Evolutionary conservation across 2,329 filamentous ascomycete species (phyloP), one percentile per base, ranked within the genome.

Genomic region (Colletotrichum kahawae): DNA sequence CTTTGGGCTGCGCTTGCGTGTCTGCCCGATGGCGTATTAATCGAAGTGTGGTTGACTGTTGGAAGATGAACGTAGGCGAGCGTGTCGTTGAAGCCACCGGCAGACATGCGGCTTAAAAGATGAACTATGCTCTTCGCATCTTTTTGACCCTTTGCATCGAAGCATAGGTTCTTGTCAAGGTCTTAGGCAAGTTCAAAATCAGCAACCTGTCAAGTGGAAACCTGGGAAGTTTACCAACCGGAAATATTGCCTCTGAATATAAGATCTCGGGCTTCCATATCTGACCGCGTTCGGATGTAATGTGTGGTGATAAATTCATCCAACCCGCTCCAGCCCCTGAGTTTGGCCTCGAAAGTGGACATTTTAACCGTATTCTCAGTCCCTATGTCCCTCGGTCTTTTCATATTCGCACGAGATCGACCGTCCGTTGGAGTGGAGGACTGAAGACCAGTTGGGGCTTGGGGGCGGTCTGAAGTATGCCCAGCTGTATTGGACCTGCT

Each of bases 1-100:
- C 43, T 51, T 21, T 51, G n/a, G 21, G n/a, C 43, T 51, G n/a
- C n/a, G 43, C 6, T 51, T 5, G 43, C n/a, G n/a, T 51, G 4
- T 24, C n/a, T 12, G 1, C 43, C n/a, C 1, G n/a, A 21, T 0
- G 43, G 0, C 3, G n/a, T 21, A 21, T 51, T 21, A 0, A 7
- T 13, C 6, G n/a, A 51, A n/a, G 1, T 24, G 10, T 51, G 43
- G 13, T 0, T 51, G n/a, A 51, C 43, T 2, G 43, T 51, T 21
- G 43, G 43, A 5, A 51, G 43, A 51, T 51, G 43, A 51, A 51
- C 43, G 43, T 51, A 51, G 43, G 43, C 43, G 6, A 51, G n/a
- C 7, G 43, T 51, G 10, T 51, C 43, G n/a, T 51, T 21, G n/a
- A 51, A 51, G 4, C 43, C 43, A 51, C 43, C 43, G 12, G 43